Evolutionary conservation across 2,329 filamentous ascomycete genomes (phyloP), one percentile per base, ranked within the genome.

Genomic region (Phialophora tarda): DNA sequence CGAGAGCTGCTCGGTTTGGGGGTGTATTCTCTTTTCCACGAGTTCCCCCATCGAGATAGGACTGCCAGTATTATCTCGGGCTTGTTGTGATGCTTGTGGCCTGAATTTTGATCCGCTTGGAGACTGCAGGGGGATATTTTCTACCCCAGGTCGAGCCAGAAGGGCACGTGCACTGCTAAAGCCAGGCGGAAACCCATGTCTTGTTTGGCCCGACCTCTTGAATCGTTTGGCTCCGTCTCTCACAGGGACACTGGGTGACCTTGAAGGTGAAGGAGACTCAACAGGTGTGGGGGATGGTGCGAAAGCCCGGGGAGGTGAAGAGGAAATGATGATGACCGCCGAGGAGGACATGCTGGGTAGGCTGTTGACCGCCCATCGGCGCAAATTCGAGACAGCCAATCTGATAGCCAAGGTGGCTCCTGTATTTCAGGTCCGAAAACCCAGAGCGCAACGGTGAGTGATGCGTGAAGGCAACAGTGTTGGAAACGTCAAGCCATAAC

Each of bases 271-370:
- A 10, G 76, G 74, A 41, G 63, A 50, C 56, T 74, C 74, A 44
- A 67, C 48, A 54, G 75, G 77, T 65, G 72, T 74, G 72, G 78
- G 76, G 17, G 70, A 74, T 51, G 64, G 70, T 58, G 74, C 65
- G 65, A 76, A 71, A 70, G 77, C 57, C 51, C 65, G 72, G 41
- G 74, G 75, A 28, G 80, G 79, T 4, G 80, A 80, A 21, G 80
- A 81, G 28, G 78, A 80, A 59, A 82, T 71, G 62, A 80, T 66
- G 62, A 79, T 76, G 60, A 80, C 72, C 41, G 80, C 60, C 12
- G 50, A 32, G 21, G 53, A 75, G 14, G 75, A 69, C 58, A 74
- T 72, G 63, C 73, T 74, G 66, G 73, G 71, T 14, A 34, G 50
- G 50, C 57, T 32, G 24, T 41, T 32, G 50, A 50, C 44, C 54